phyloP scores from a whole-genome alignment of 805 yeast genomes.

The Myxozyma vanderwaltii region DNA sequence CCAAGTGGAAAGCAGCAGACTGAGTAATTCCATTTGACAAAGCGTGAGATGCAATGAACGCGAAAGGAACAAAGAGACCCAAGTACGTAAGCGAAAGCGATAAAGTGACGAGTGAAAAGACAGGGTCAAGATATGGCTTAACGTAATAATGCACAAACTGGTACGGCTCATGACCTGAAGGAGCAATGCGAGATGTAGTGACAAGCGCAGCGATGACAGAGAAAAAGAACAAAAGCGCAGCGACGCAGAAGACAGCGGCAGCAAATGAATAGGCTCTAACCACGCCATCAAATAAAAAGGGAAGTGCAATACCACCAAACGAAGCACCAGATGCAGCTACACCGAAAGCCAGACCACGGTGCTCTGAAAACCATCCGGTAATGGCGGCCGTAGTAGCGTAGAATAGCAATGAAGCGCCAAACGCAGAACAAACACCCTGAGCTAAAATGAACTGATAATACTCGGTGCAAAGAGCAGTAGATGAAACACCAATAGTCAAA shows the following conservation, averaged over 20 bases:
- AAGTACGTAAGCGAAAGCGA: constrained; percentile 39
- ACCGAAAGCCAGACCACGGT: constrained; percentile 52
- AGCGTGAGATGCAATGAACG: constrained; percentile 43
- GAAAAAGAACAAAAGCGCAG: constrained; percentile 48
- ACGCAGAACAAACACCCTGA: constrained; percentile 55
- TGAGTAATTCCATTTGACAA: constrained; percentile 32
- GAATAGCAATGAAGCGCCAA: constrained; percentile 50
- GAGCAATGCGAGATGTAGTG: constrained; percentile 39
- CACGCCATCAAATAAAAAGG: constrained; percentile 50
- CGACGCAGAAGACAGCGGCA: constrained; percentile 56
- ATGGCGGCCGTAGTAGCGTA: constrained; percentile 50
- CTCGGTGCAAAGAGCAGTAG: constrained; percentile 45
- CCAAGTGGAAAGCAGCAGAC: constrained; percentile 37
- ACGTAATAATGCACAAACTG: constrained; percentile 27
- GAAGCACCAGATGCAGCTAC: constrained; percentile 56
- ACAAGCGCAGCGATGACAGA: constrained; percentile 36
- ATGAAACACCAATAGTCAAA: constrained; percentile 39
- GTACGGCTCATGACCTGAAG: constrained; percentile 29
- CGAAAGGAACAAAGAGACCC: constrained; percentile 42
- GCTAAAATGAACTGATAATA: constrained; percentile 57
- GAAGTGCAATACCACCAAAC: constrained; percentile 54
- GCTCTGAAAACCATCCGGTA: constrained; percentile 50
- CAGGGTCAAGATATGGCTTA: constrained; percentile 39
- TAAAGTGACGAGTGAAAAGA: constrained; percentile 37
- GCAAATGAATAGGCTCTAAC: constrained; percentile 51